Base-by-base conservation (phyloP, 176 grass and related monocot genomes). In the Aegilops tauschii region DNA sequence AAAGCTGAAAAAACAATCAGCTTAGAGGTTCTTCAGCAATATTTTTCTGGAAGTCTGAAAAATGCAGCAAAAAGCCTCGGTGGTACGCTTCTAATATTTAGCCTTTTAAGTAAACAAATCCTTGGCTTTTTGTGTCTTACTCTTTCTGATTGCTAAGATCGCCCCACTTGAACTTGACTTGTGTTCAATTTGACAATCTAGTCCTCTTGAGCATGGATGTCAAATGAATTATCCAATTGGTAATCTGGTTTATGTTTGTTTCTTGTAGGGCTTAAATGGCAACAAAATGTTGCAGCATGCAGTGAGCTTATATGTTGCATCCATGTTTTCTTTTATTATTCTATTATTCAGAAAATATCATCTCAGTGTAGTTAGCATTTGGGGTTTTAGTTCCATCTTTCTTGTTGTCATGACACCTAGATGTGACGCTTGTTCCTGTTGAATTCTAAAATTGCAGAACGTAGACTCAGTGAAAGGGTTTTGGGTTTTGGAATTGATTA, bases 1-100 rank as follows among this genome's bases (percentile, higher is more conserved):
- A 98, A 98, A 79, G 96, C 96, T 88, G 96, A 98, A 89, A 98
- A 98, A 82, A 94, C 89, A 75, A 94, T 95, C 58, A 96, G 93
- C 79, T 88, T 98, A 83, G 92, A 98, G 2, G 90, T 98, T 86
- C 93, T 98, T 84, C 93, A 96, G 84, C 93, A 98, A 71, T 94
- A 96, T 59, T 98, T 98, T 88, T 90, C 93, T 61, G 93, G 93
- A 82, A 96, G 93, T 76, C 85, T 98, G 59, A 98, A 98, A 88
- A 90, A 87, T 37, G 96, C 96, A 68, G 93, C 96, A 78, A 98
- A 96, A 89, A 96, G 90, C 76, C 92, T 98, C 39, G 96, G 93
- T 23, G 93, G 96, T 98, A 94, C 44, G 83, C 21, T 69, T 90
- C 78, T 85, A 83, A 68, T 47, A 82, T 31, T 84, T 75, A 31